phyloP scores from a whole-genome alignment of 768 basidiomycete species.

The Rhodotorula diobovata region DNA sequence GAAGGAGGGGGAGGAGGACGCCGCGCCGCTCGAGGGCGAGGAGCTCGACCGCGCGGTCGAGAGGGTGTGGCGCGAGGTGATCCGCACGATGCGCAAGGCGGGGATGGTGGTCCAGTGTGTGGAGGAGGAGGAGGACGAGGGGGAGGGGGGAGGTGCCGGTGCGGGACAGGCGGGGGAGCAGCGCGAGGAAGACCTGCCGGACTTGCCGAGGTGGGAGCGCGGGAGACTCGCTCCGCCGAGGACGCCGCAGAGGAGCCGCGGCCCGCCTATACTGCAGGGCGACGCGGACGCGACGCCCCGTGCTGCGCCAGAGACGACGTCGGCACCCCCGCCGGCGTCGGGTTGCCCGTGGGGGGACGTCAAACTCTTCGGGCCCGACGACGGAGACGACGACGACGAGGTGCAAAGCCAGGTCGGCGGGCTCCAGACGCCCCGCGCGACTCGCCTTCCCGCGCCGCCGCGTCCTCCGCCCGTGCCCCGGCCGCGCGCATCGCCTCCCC shows the following conservation, averaged over 20 bases:
- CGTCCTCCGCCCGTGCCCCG: no score
- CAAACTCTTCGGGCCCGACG: background rate
- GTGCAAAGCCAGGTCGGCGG: background rate
- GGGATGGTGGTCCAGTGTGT: conserved; percentile 23
- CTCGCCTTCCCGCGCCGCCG: background rate
- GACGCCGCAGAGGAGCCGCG: background rate
- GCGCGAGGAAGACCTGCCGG: background rate
- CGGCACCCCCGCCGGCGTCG: no score
- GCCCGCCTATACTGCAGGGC: background rate
- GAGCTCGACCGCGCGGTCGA: conserved; percentile 7
- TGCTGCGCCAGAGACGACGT: no score
- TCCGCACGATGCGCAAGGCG: conserved; percentile 3
- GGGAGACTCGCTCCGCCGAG: background rate
- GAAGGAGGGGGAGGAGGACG: background rate
- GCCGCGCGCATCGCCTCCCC: background rate
- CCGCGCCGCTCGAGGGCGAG: background rate
- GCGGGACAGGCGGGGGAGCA: background rate
- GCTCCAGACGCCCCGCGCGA: background rate
- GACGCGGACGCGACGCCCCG: background rate
- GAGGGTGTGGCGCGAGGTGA: conserved; percentile 16
- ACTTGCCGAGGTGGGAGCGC: background rate
- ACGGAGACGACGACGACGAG: background rate
- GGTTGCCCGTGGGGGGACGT: conserved; percentile 6
- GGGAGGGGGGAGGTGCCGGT: background rate
- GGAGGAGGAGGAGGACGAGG: background rate